Evolutionary conservation across 2,329 filamentous ascomycete genomes (phyloP).

Genomic region (Leptographium procerum): DNA sequence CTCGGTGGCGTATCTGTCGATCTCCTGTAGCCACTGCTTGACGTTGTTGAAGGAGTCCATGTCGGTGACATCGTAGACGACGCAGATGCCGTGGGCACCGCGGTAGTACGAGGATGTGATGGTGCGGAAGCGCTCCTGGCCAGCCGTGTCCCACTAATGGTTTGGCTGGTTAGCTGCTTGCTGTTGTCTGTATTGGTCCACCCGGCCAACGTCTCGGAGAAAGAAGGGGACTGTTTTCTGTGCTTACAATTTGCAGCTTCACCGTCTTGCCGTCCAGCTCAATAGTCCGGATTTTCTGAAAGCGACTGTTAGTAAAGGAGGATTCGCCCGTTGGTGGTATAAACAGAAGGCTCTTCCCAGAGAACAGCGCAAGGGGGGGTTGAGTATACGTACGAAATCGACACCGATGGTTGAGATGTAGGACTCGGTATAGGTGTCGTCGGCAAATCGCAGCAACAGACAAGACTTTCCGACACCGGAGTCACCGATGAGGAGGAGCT

Average conservation of each 20-base stretch:
- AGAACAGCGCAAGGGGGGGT: not conserved
- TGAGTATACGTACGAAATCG: conserved; percentile 70
- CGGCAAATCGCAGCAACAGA: conserved; percentile 91
- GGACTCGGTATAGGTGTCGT: conserved; percentile 98
- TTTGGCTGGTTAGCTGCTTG: not conserved
- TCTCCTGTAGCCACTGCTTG: conserved; percentile 99
- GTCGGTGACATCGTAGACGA: conserved; percentile 99
- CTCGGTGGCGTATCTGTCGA: conserved; percentile 97
- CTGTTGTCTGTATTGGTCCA: not conserved
- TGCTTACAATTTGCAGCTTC: conserved; percentile 73
- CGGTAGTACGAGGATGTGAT: conserved; percentile 99
- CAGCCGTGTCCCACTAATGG: conserved; percentile 90
- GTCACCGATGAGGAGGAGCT: conserved; percentile 99
- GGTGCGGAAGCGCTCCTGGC: conserved; percentile 98
- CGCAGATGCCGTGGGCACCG: conserved; percentile 96
- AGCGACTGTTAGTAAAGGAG: conserved; percentile 4
- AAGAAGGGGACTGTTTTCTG: not conserved
- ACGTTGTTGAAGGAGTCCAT: conserved; percentile 99
- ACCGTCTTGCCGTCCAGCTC: conserved; percentile 99
- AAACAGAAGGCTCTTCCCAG: not conserved
- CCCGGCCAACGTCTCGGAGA: too few relatives aligned
- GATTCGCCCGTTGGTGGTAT: not conserved
- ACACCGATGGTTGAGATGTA: conserved; percentile 99
- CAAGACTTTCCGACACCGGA: conserved; percentile 99
- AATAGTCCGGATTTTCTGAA: conserved; percentile 97